Evolutionary conservation across 169 alveolate genomes (phyloP).

Genomic region (Cyclospora cayetanensis): DNA sequence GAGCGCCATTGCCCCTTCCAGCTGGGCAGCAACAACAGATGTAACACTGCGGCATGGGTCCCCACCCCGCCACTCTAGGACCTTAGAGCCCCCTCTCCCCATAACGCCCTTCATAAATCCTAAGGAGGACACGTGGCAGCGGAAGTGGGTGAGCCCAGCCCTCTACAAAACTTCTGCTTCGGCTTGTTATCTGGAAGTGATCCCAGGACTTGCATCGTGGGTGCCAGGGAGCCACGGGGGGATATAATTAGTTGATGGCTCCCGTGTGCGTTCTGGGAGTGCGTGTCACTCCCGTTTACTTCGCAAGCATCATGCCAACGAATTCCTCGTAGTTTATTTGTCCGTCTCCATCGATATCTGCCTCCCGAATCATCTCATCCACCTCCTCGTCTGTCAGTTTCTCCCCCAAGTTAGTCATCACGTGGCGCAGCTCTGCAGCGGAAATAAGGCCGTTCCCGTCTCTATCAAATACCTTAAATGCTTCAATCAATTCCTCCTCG

Average conservation of each 20-base stretch:
- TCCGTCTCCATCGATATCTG: constrained; percentile 99
- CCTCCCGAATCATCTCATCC: constrained; percentile 99
- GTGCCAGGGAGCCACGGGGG: background rate
- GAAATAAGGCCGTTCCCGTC: constrained; percentile 98
- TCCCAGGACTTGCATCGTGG: background rate
- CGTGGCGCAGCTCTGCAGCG: constrained; percentile 99
- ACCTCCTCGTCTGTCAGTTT: constrained; percentile 99
- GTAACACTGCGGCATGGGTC: constrained; percentile 52
- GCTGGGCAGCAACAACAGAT: constrained; percentile 33
- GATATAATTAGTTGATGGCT: too few species aligned
- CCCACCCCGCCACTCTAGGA: too few species aligned
- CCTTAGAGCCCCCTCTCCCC: too few species aligned
- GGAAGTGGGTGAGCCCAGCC: background rate
- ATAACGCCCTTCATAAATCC: too few species aligned
- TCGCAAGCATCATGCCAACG: constrained; percentile 98
- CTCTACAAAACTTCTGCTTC: constrained; percentile 20
- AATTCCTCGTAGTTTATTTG: constrained; percentile 98
- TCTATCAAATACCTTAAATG: constrained; percentile 98
- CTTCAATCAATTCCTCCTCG: constrained; percentile 98
- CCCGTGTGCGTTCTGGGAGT: background rate
- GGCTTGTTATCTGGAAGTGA: background rate
- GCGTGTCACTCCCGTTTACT: constrained; percentile 76
- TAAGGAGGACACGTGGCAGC: background rate
- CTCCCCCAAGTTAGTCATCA: constrained; percentile 99
- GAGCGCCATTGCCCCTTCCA: constrained; percentile 5